These are phyloP conservation scores for Rhodotorula sp. DNA, from an alignment of 1,284 basidiomycete species.

Conservation along the genomic window DNA sequence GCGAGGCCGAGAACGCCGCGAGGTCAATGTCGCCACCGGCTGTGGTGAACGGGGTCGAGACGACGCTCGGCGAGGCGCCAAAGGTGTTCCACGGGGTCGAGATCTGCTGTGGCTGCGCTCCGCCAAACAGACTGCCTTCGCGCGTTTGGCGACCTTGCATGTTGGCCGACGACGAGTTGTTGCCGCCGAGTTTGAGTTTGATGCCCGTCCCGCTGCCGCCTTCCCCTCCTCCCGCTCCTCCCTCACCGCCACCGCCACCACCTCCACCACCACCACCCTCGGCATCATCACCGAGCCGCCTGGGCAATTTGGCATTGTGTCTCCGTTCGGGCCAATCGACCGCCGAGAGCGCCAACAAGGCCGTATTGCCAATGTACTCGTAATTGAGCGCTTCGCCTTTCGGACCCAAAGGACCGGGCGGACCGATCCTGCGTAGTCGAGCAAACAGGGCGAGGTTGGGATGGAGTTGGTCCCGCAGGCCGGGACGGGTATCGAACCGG, in stretches of 20 bases:
- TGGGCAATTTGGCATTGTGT: conserved; percentile 21
- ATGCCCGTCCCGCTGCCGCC: not conserved
- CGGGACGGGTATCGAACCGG: conserved; percentile 18
- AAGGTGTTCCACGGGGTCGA: conserved; percentile 14
- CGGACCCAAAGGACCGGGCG: conserved; percentile 43
- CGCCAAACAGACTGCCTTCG: not conserved
- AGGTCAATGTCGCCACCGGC: conserved; percentile 4
- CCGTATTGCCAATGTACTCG: conserved; percentile 36
- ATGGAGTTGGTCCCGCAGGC: conserved; percentile 19
- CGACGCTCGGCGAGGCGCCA: conserved; percentile 4
- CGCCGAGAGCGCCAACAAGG: conserved; percentile 18
- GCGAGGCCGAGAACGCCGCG: not conserved
- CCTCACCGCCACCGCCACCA: not conserved
- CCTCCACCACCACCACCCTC: not conserved
- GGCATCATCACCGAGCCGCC: conserved; percentile 3
- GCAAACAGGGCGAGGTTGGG: conserved; percentile 38
- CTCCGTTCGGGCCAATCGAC: conserved; percentile 38
- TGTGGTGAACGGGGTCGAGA: not conserved
- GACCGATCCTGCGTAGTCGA: conserved; percentile 44
- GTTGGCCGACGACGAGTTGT: not conserved
- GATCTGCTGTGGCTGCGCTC: not conserved
- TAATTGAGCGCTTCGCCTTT: conserved; percentile 44
- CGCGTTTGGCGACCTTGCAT: not conserved
- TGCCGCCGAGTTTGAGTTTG: conserved; percentile 3
- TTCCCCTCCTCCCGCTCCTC: not conserved